phyloP scores from a whole-genome alignment of 495 filamentous ascomycete genomes.

The Oleoguttula mirabilis region DNA sequence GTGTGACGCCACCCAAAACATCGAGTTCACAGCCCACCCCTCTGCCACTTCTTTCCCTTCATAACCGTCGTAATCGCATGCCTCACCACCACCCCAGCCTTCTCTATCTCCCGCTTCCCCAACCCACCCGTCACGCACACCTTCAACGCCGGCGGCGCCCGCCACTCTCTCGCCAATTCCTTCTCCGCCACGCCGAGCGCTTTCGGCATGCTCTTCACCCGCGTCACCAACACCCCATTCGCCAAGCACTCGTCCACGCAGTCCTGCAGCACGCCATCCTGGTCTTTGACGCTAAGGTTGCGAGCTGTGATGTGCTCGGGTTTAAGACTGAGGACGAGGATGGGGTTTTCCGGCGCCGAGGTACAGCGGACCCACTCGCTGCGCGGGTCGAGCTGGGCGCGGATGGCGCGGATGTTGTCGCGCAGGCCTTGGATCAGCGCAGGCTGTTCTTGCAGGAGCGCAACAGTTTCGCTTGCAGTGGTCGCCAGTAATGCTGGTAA shows the following conservation, averaged over 20 bases:
- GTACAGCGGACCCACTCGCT: constrained; percentile 88
- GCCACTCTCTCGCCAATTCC: constrained; percentile 37
- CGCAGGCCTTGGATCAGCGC: constrained; percentile 63
- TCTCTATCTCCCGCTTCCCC: constrained; percentile 88
- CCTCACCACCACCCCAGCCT: constrained; percentile 72
- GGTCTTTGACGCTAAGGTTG: constrained; percentile 54
- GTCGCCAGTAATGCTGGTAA: constrained; percentile 87
- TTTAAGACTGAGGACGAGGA: constrained; percentile 78
- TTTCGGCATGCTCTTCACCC: constrained; percentile 64
- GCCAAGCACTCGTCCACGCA: constrained; percentile 78
- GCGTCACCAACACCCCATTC: constrained; percentile 78
- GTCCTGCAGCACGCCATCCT: constrained; percentile 79
- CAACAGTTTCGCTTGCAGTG: constrained; percentile 81
- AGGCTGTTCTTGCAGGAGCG: constrained; percentile 69
- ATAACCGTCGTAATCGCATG: constrained; percentile 90
- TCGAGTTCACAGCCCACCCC: too few species aligned
- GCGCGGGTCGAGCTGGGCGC: constrained; percentile 75
- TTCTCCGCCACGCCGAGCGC: constrained; percentile 36
- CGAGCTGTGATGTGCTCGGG: constrained; percentile 64
- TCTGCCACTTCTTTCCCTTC: constrained; percentile 39
- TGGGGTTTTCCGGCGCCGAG: constrained; percentile 70
- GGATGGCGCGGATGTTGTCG: constrained; percentile 71
- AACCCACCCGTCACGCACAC: constrained; percentile 78
- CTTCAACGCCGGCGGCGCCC: constrained; percentile 69
- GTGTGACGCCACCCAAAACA: too few species aligned